Base-by-base conservation (phyloP, 352 stramenopile genomes). In the Pythium sp. region DNA sequence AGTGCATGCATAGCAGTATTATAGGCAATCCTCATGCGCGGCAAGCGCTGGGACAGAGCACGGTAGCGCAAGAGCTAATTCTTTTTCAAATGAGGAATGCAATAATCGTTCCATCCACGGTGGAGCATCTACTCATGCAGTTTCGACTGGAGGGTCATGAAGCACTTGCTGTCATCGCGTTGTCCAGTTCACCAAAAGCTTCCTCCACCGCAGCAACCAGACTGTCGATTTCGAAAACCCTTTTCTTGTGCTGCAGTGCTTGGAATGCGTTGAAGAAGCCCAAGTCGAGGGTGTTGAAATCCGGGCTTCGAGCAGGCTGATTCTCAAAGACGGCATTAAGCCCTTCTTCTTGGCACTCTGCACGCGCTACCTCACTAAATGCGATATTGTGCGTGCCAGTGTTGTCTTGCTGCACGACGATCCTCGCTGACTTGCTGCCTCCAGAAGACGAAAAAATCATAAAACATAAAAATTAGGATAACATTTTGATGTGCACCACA, bases 221-320 rank as follows among this genome's bases (percentile, higher is more conserved):
- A 14, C 11, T 43, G 0, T 1, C 36, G 4, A 41, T 26, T 34
- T 9, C 26, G 55, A 41, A 67, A 61, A 0, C 54, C 54, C 8
- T 22, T 47, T 67, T 67, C 9, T n/a, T 6, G 28, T 75, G 56
- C 69, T 78, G 65, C 0, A 75, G 3, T 9, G 65, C 54, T 22
- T 78, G 65, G 15, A 75, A 64, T 0, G 65, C 60, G 20, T 60
- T 9, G 55, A 75, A 78, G 32, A 68, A 75, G 3, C 62, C 72
- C 2, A 75, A 56, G 56, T 73, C 65, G 0, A 78, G 54, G 2
- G 75, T 41, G 28, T 75, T 78, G 2, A 78, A 46, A 54, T 75
- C 68, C 1, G 63, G 72, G 4, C 61, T 73, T 4, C 69, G 68
- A 1, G 72, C 28, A 6, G 69, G 72, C 41, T 78, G 69, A 4